Percentiles rank a stretch among this genome's conserved stretches.
phyloP scores from a whole-genome alignment of 441 rosid species.

The Melastoma candidum region DNA sequence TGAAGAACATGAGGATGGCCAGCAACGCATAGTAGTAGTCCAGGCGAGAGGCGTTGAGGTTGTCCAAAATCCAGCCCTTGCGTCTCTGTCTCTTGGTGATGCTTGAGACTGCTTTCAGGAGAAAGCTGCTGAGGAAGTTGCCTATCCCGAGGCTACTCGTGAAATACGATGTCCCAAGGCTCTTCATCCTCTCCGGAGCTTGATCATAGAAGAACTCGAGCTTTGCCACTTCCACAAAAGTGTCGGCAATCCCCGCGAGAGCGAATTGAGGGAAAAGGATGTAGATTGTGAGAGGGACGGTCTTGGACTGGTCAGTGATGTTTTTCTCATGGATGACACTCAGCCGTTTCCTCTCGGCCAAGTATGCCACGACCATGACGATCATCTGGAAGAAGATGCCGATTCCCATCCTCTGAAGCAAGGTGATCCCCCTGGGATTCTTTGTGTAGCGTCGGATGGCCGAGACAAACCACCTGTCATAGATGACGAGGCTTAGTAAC shows the following conservation, averaged over 20 bases:
- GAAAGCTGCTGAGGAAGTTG: conserved; percentile 27
- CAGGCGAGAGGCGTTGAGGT: conserved; percentile 26
- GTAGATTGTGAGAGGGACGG: conserved; percentile 27
- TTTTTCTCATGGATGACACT: conserved; percentile 14
- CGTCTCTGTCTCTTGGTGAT: conserved; percentile 20
- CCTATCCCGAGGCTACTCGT: conserved; percentile 31
- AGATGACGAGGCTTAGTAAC: conserved; percentile 24
- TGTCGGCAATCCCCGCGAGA: conserved; percentile 29
- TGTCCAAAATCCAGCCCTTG: conserved; percentile 32
- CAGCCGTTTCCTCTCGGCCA: conserved; percentile 26
- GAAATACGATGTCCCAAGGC: conserved; percentile 30
- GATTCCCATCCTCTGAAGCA: conserved; percentile 35
- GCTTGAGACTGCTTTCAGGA: conserved; percentile 23
- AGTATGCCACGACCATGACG: conserved; percentile 22
- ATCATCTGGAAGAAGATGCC: conserved; percentile 23
- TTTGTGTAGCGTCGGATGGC: conserved; percentile 18
- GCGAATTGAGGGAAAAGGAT: conserved; percentile 35
- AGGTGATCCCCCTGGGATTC: conserved; percentile 36
- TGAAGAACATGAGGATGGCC: conserved; percentile 21
- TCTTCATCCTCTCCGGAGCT: conserved; percentile 35
- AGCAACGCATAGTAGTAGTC: conserved; percentile 32
- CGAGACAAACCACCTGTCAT: conserved; percentile 23
- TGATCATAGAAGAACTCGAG: conserved; percentile 39
- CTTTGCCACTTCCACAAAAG: conserved; percentile 30
- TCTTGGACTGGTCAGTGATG: conserved; percentile 4